These are phyloP conservation scores for Kluyveromyces sp. DNA, from an alignment of 1,139 yeast genomes.

Conservation along the genomic window DNA sequence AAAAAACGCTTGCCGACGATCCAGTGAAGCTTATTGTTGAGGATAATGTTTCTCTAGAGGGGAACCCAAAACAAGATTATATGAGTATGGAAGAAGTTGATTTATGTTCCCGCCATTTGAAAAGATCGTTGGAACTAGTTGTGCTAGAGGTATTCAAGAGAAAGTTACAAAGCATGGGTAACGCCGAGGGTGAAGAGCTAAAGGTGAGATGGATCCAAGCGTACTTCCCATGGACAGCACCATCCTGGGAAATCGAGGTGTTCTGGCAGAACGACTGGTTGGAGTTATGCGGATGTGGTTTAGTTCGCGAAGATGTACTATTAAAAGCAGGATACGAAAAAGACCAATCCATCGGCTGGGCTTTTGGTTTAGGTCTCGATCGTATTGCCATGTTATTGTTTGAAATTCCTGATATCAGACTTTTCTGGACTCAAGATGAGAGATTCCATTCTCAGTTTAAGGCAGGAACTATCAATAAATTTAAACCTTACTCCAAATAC, in stretches of 20 bases:
- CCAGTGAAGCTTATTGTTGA: constrained; percentile 51
- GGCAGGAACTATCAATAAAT: constrained; percentile 57
- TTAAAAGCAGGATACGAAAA: constrained; percentile 56
- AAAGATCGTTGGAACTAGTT: constrained; percentile 73
- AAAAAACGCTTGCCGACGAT: constrained; percentile 41
- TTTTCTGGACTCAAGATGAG: constrained; percentile 84
- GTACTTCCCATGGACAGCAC: constrained; percentile 97
- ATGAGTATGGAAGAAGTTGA: constrained; percentile 66
- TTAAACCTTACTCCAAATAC: constrained; percentile 83
- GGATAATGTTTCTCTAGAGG: constrained; percentile 49
- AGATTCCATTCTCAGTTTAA: constrained; percentile 69
- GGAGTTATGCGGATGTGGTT: constrained; percentile 95
- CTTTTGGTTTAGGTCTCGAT: constrained; percentile 94
- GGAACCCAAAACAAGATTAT: constrained; percentile 72
- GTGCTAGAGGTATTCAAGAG: constrained; percentile 78
- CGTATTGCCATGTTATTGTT: constrained; percentile 92
- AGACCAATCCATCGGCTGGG: constrained; percentile 78
- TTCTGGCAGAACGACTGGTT: constrained; percentile 99
- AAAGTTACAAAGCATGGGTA: constrained; percentile 54
- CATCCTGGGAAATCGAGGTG: constrained; percentile 97
- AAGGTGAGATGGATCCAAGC: constrained; percentile 94
- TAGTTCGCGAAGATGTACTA: constrained; percentile 73
- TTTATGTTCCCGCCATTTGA: constrained; percentile 68
- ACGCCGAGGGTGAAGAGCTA: constrained; percentile 56
- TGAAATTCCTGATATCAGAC: constrained; percentile 89